Percentiles rank a stretch among this genome's conserved stretches.
Evolutionary conservation across 805 yeast genomes (phyloP).

Genomic region (Cyberlindnera euphorbiiphila): DNA sequence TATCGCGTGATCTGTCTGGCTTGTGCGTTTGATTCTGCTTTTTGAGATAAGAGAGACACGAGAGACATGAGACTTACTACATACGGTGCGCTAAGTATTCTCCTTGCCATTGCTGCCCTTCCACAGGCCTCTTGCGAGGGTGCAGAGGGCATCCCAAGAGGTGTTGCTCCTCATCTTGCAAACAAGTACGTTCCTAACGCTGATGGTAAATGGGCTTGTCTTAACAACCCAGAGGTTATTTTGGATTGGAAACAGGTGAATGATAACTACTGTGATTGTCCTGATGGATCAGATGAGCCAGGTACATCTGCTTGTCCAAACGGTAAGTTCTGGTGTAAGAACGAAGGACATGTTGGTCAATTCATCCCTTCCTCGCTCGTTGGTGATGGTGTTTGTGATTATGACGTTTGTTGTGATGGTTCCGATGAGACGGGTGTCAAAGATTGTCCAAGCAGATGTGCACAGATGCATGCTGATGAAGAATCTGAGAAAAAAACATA

Average conservation of each 20-base stretch:
- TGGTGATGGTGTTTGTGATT: conserved; percentile 91
- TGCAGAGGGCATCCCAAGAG: conserved; percentile 8
- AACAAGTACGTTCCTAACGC: conserved; percentile 47
- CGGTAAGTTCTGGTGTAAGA: conserved; percentile 65
- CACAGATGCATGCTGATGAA: conserved; percentile 26
- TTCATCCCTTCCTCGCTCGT: conserved; percentile 65
- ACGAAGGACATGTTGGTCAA: conserved; percentile 62
- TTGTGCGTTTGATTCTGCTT: too few species aligned
- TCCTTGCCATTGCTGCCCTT: too few species aligned
- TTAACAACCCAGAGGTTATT: conserved; percentile 59
- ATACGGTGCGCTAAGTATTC: too few species aligned
- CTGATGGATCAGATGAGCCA: conserved; percentile 97
- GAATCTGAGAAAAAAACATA: conserved; percentile 3
- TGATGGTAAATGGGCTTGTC: conserved; percentile 63
- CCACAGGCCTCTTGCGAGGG: neutral
- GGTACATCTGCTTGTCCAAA: conserved; percentile 81
- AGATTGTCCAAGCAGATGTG: conserved; percentile 28
- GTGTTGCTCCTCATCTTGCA: conserved; percentile 29
- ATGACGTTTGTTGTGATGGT: conserved; percentile 89
- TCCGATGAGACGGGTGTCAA: conserved; percentile 58
- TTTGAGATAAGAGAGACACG: too few species aligned
- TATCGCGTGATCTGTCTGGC: too few species aligned
- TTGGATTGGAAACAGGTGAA: conserved; percentile 63
- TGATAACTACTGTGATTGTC: conserved; percentile 93
- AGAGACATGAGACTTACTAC: too few species aligned